Conservation (phyloP, 495 filamentous ascomycete species). For the Collariella sp. region DNA sequence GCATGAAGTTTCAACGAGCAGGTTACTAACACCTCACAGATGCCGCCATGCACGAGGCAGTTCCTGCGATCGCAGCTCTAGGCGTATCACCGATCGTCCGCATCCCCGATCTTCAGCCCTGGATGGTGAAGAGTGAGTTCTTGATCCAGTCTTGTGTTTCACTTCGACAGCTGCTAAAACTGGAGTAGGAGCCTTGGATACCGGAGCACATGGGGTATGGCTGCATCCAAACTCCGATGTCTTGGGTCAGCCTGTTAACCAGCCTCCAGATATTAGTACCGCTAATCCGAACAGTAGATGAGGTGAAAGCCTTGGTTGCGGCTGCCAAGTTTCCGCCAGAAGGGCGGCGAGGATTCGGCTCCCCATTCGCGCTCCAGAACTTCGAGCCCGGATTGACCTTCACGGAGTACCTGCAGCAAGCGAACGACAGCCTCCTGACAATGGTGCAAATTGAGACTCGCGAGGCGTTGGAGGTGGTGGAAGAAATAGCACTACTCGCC, state of each 20-base stretch:
- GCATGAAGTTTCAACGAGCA: too few species aligned
- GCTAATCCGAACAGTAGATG: conserved; percentile 54
- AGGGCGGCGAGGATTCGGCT: conserved; percentile 57
- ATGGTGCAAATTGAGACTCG: conserved; percentile 79
- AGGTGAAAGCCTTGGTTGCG: conserved; percentile 49
- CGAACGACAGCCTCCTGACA: conserved; percentile 61
- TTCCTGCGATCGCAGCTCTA: conserved; percentile 58
- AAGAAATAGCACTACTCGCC: conserved; percentile 64
- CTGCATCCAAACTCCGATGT: neutral
- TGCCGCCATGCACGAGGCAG: conserved; percentile 74
- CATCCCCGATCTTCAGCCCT: conserved; percentile 56
- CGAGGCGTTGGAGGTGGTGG: conserved; percentile 59
- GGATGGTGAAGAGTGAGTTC: conserved; percentile 61
- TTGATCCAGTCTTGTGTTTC: neutral
- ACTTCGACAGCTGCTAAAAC: neutral
- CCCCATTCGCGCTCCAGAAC: conserved; percentile 55
- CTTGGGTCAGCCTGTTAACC: conserved; percentile 3
- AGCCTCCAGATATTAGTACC: conserved; percentile 48
- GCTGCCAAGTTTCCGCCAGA: conserved; percentile 60
- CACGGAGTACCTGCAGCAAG: conserved; percentile 63
- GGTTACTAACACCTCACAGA: conserved; percentile 37
- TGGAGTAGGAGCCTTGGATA: conserved; percentile 51
- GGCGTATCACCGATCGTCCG: conserved; percentile 61
- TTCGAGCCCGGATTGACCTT: conserved; percentile 47
- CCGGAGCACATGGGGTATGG: conserved; percentile 56